Evolutionary conservation across 768 basidiomycete species (phyloP).

Genomic region (Pholiota microspora): DNA sequence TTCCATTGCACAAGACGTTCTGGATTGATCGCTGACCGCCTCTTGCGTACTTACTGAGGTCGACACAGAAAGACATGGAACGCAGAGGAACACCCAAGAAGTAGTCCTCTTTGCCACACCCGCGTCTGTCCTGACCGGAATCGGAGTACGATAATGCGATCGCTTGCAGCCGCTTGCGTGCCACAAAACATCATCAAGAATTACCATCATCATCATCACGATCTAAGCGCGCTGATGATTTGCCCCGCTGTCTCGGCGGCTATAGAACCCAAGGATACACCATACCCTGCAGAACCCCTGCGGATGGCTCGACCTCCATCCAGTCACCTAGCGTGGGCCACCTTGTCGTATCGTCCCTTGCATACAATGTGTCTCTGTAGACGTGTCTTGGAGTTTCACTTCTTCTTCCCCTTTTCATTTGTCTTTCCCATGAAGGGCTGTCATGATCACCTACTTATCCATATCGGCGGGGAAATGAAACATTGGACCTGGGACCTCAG

Average conservation of each 20-base stretch:
- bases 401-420: no score
- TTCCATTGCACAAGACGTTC: not conserved
- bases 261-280: not conserved
- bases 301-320: no score
- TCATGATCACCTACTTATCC: no score
- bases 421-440: not conserved
- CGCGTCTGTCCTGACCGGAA: not conserved
- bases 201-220: not conserved
- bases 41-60: not conserved
- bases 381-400: no score
- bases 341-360: no score
- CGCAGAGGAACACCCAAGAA: not conserved
- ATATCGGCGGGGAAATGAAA: not conserved
- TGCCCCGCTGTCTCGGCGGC: not conserved
- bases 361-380: no score
- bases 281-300: no score
- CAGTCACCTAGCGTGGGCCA: no score
- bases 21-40: not conserved
- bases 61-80: not conserved
- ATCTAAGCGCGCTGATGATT: constrained; percentile 1
- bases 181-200: not conserved
- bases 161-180: no score
- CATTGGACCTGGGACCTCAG: no score
- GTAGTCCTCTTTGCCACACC: not conserved
- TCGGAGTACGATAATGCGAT: no score